Evolutionary conservation across 2,329 filamentous ascomycete species (phyloP).

Genomic region (Aspergillus sp.): DNA sequence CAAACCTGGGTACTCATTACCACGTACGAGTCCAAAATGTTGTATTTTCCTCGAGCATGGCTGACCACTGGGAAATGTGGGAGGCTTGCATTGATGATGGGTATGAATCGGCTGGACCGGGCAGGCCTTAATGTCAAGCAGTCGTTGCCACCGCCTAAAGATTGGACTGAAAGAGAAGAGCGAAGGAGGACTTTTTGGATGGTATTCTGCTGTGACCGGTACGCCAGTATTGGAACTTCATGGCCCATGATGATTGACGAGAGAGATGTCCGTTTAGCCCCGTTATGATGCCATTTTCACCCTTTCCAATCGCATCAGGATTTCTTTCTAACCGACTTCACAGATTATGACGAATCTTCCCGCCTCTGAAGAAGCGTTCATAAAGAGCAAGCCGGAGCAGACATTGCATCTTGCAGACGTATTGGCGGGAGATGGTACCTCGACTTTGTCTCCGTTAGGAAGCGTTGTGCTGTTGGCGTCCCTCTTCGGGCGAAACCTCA

Average conservation of each 20-base stretch:
- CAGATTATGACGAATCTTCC: conserved; percentile 77
- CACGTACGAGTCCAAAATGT: conserved; percentile 90
- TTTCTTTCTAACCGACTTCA: conserved; percentile 12
- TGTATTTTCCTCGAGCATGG: conserved; percentile 96
- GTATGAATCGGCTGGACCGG: conserved; percentile 79
- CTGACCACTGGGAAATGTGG: conserved; percentile 76
- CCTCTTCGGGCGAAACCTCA: conserved; percentile 81
- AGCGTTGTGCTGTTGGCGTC: conserved; percentile 78
- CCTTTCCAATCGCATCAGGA: background rate
- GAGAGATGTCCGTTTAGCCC: conserved; percentile 52
- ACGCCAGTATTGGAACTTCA: conserved; percentile 90
- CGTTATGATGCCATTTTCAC: background rate
- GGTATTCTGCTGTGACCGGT: conserved; percentile 81
- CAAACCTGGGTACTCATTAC: conserved; percentile 75
- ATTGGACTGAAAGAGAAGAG: conserved; percentile 93
- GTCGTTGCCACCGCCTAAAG: conserved; percentile 72
- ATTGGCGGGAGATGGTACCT: conserved; percentile 58
- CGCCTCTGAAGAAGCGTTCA: conserved; percentile 72
- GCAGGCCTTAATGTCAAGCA: conserved; percentile 82
- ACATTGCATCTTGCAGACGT: conserved; percentile 55
- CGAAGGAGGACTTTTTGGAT: conserved; percentile 90
- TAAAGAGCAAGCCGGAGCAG: conserved; percentile 66
- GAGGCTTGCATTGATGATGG: conserved; percentile 85
- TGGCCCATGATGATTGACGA: conserved; percentile 97
- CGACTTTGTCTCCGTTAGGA: conserved; percentile 67